Conservation (phyloP, 768 basidiomycete species). For the Kwoniella newhampshirensis region DNA sequence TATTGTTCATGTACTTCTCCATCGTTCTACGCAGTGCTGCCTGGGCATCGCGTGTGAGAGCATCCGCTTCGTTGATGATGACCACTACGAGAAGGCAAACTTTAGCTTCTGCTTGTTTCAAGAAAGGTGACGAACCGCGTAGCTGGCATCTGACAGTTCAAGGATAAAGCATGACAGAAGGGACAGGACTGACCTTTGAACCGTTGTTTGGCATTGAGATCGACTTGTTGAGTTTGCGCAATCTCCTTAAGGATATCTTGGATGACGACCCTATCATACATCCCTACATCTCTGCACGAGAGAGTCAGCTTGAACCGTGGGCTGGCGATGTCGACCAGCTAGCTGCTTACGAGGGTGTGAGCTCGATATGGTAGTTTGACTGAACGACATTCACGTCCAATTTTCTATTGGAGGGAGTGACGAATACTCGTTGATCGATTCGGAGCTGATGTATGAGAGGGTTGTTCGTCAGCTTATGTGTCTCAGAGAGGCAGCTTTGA, state of each 20-base stretch:
- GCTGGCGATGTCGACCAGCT: background rate
- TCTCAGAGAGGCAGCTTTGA: slow-evolving; percentile 15
- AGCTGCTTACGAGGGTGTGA: slow-evolving; percentile 79
- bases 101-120: background rate
- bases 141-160: too few relatives aligned
- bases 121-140: background rate
- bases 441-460: slow-evolving; percentile 71
- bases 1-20: slow-evolving; percentile 99
- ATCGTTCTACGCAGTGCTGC: slow-evolving; percentile 94
- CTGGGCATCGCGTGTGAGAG: slow-evolving; percentile 91
- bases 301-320: background rate
- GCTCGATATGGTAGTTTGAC: slow-evolving; percentile 95
- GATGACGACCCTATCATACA: slow-evolving; percentile 89
- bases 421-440: slow-evolving; percentile 94
- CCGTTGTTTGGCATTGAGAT: slow-evolving; percentile 87
- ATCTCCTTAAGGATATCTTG: slow-evolving; percentile 98
- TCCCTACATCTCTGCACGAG: slow-evolving; percentile 79
- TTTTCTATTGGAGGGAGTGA: slow-evolving; percentile 90
- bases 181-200: slow-evolving; percentile 86
- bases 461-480: background rate
- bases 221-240: slow-evolving; percentile 97
- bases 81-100: slow-evolving; percentile 66
- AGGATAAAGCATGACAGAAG: too few relatives aligned
- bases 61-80: slow-evolving; percentile 95
- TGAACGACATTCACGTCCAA: slow-evolving; percentile 95